Conservation (phyloP, 75 land plant genomes). For the Isoetes taiwanensis region DNA sequence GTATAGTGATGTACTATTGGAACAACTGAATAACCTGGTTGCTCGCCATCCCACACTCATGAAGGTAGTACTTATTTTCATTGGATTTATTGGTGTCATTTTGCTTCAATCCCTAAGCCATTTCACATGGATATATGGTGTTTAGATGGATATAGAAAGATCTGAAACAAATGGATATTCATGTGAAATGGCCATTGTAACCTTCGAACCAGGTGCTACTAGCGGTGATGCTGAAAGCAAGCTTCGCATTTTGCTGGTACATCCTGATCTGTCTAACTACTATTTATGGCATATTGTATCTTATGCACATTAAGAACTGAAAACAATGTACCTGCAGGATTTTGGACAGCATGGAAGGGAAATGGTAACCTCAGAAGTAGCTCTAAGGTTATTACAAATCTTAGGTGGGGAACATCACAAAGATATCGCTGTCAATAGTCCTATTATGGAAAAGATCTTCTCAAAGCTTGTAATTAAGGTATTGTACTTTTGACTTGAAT, state of each 20-base stretch:
- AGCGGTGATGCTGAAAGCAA: slow-evolving; percentile 26
- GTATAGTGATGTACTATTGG: slow-evolving; percentile 45
- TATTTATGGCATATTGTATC: not conserved
- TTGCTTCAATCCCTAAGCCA: not conserved
- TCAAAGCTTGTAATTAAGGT: slow-evolving; percentile 27
- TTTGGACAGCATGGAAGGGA: slow-evolving; percentile 98
- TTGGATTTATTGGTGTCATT: not conserved
- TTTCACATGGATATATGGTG: not conserved
- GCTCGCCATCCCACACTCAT: slow-evolving; percentile 55
- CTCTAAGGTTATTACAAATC: slow-evolving; percentile 45
- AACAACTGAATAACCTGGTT: slow-evolving; percentile 46
- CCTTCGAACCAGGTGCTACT: slow-evolving; percentile 24
- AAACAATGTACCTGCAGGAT: slow-evolving; percentile 26
- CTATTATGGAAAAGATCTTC: not conserved
- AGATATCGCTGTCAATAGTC: slow-evolving; percentile 9
- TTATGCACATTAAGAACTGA: not conserved
- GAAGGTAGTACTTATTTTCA: slow-evolving; percentile 23
- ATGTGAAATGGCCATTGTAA: slow-evolving; percentile 51
- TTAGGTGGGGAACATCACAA: slow-evolving; percentile 49
- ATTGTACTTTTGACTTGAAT: not conserved
- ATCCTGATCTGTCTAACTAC: not conserved
- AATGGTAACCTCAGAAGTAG: slow-evolving; percentile 84
- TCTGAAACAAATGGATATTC: slow-evolving; percentile 43
- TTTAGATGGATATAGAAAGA: slow-evolving; percentile 37
- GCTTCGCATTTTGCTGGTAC: slow-evolving; percentile 65